These are phyloP conservation scores for Plectosphaerella sp. DNA, from an alignment of 2,329 filamentous ascomycete genomes.

Conservation along the genomic window DNA sequence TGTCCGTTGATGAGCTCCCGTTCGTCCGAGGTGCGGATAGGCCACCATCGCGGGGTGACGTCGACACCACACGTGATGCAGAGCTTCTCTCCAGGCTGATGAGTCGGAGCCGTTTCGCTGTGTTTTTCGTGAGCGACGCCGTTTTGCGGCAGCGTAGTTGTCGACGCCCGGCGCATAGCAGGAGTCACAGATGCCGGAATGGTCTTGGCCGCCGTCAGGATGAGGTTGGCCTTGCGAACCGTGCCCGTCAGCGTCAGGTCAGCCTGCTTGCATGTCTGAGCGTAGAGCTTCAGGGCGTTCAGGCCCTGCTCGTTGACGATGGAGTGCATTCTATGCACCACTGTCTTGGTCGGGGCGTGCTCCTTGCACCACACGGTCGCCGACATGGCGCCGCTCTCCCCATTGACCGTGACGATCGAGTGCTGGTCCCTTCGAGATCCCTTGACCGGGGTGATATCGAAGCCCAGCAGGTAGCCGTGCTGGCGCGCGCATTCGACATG, in stretches of 20 bases:
- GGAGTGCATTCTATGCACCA: conserved; percentile 76
- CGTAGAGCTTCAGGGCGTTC: conserved; percentile 82
- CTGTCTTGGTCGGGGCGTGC: conserved; percentile 67
- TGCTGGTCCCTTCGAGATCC: conserved; percentile 78
- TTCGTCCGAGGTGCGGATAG: conserved; percentile 48
- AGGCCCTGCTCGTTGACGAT: conserved; percentile 64
- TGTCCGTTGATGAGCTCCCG: conserved; percentile 48
- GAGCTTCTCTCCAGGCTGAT: conserved; percentile 44
- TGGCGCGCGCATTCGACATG: conserved; percentile 91
- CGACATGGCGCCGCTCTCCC: conserved; percentile 78
- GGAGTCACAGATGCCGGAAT: not conserved
- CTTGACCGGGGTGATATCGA: conserved; percentile 88
- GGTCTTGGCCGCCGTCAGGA: conserved; percentile 57
- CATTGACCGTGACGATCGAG: conserved; percentile 74
- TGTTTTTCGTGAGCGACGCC: conserved; percentile 11
- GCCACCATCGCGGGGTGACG: conserved; percentile 72
- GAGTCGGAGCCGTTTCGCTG: conserved; percentile 2
- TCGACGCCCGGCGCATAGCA: conserved; percentile 49
- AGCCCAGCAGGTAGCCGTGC: conserved; percentile 77
- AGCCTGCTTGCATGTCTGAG: conserved; percentile 88
- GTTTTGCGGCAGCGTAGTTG: conserved; percentile 32
- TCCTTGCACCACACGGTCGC: conserved; percentile 90
- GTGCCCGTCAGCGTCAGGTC: conserved; percentile 88
- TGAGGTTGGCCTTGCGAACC: conserved; percentile 83
- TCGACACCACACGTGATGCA: conserved; percentile 65